Evolutionary conservation across 352 stramenopile genomes (phyloP).

Genomic region (Pythium rishiriense): DNA sequence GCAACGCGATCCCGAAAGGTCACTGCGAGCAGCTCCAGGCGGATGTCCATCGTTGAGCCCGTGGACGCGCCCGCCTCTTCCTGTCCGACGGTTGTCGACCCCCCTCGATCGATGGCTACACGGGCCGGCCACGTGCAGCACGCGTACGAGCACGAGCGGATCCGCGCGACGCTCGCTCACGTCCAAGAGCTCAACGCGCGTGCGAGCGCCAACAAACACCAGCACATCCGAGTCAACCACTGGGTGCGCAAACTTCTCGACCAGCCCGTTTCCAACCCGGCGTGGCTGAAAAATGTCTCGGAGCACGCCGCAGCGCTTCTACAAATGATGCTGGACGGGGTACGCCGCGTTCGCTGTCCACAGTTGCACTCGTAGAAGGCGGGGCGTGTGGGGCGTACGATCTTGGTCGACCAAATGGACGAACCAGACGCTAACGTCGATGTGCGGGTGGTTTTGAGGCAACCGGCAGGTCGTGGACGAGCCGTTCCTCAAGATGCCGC

Average conservation of each 20-base stretch:
- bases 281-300: slow-evolving; percentile 61
- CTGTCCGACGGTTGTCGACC: no score
- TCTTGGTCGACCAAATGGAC: neutral
- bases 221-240: slow-evolving; percentile 59
- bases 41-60: neutral
- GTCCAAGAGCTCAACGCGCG: slow-evolving; percentile 42
- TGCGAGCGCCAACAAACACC: slow-evolving; percentile 36
- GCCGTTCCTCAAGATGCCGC: slow-evolving; percentile 64
- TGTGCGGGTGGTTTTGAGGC: neutral
- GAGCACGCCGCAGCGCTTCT: slow-evolving; percentile 46
- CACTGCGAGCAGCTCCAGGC: neutral
- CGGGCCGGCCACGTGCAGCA: slow-evolving; percentile 1
- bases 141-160: slow-evolving; percentile 25
- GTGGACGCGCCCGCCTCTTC: neutral
- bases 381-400: no score
- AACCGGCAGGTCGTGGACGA: slow-evolving; percentile 42
- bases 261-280: slow-evolving; percentile 50
- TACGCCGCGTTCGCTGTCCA: slow-evolving; percentile 25
- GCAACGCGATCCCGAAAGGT: slow-evolving; percentile 13
- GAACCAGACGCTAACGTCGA: neutral
- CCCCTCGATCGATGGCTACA: neutral
- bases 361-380: neutral
- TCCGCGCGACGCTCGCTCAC: slow-evolving; percentile 38
- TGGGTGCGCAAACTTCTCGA: slow-evolving; percentile 60
- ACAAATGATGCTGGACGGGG: slow-evolving; percentile 55